A percentile compares a stretch with the other conserved stretches of the same genome.
phyloP scores from a whole-genome alignment of 805 yeast genomes.

The Metschnikowia similis region DNA sequence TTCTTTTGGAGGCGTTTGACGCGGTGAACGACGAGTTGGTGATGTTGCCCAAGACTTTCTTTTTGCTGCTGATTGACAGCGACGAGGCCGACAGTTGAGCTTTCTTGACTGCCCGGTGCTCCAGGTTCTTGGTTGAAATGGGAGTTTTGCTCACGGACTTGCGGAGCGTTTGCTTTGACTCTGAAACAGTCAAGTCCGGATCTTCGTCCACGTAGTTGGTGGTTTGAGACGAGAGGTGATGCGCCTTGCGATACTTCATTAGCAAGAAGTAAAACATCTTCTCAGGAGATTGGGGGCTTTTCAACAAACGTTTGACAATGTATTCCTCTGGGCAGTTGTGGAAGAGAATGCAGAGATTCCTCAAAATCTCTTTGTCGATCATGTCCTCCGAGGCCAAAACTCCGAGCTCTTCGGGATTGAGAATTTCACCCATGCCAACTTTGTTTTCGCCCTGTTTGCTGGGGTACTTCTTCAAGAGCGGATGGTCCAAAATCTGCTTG shows the following conservation, averaged over 20 bases:
- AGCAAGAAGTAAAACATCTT: slow-evolving; percentile 76
- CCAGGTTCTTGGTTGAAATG: slow-evolving; percentile 30
- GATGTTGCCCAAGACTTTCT: slow-evolving; percentile 28
- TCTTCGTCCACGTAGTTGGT: slow-evolving; percentile 24
- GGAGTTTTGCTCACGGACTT: slow-evolving; percentile 34
- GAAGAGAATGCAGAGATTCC: slow-evolving; percentile 73
- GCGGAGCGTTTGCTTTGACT: slow-evolving; percentile 29
- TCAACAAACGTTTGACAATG: slow-evolving; percentile 50
- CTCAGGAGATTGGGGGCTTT: slow-evolving; percentile 62
- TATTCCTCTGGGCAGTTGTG: slow-evolving; percentile 63
- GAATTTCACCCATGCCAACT: not conserved
- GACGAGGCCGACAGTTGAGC: slow-evolving; percentile 22
- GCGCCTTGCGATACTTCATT: slow-evolving; percentile 66
- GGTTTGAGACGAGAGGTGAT: slow-evolving; percentile 34
- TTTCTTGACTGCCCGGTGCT: slow-evolving; percentile 15
- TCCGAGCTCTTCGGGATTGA: slow-evolving; percentile 5
- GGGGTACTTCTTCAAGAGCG: slow-evolving; percentile 73
- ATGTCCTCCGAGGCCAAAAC: slow-evolving; percentile 33
- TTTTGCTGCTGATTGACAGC: slow-evolving; percentile 17
- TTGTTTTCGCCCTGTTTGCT: slow-evolving; percentile 20
- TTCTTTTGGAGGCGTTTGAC: slow-evolving; percentile 36
- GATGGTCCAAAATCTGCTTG: slow-evolving; percentile 72
- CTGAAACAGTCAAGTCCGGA: slow-evolving; percentile 21
- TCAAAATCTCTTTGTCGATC: slow-evolving; percentile 69
- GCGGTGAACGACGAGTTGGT: slow-evolving; percentile 36